A percentile compares a stretch with the other conserved stretches of the same genome.
phyloP scores from a whole-genome alignment of 2,329 filamentous ascomycete species.

The Apiospora hydei region DNA sequence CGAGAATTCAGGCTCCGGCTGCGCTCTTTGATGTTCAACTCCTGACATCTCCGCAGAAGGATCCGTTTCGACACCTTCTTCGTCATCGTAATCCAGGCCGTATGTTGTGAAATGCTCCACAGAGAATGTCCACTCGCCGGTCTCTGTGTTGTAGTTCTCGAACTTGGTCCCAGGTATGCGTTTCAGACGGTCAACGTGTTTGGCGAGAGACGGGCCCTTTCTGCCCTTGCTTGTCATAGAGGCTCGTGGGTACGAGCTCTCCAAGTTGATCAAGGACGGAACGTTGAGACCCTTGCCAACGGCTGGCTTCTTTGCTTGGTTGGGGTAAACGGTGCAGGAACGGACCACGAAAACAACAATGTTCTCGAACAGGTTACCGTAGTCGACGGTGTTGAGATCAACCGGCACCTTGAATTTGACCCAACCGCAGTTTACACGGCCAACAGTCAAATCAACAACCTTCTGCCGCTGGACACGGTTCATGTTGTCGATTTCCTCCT shows the following conservation, averaged over 20 bases:
- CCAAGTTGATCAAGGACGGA: conserved; percentile 83
- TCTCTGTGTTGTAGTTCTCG: conserved; percentile 78
- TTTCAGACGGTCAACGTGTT: conserved; percentile 84
- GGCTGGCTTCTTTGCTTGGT: conserved; percentile 78
- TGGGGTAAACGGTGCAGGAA: conserved; percentile 86
- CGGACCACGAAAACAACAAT: conserved; percentile 81
- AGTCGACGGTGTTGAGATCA: conserved; percentile 79
- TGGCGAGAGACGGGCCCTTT: conserved; percentile 70
- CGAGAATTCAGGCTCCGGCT: conserved; percentile 36
- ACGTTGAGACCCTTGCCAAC: conserved; percentile 91
- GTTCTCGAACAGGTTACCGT: conserved; percentile 79
- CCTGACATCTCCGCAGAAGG: conserved; percentile 36
- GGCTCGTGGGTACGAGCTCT: conserved; percentile 90
- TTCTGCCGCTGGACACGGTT: conserved; percentile 79
- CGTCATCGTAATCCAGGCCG: conserved; percentile 79
- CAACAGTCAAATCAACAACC: conserved; percentile 79
- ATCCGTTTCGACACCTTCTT: conserved; percentile 65
- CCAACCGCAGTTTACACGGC: conserved; percentile 80
- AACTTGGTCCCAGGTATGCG: conserved; percentile 83
- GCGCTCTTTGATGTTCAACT: conserved; percentile 31
- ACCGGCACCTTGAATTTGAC: conserved; percentile 84
- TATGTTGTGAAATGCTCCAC: conserved; percentile 99
- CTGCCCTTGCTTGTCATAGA: conserved; percentile 59
- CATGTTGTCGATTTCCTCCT: conserved; percentile 80
- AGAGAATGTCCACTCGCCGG: conserved; percentile 87